A percentile compares a stretch with the other conserved stretches of the same genome.
phyloP scores from a whole-genome alignment of 345 rosid species.

The Lepidium aucheri region DNA sequence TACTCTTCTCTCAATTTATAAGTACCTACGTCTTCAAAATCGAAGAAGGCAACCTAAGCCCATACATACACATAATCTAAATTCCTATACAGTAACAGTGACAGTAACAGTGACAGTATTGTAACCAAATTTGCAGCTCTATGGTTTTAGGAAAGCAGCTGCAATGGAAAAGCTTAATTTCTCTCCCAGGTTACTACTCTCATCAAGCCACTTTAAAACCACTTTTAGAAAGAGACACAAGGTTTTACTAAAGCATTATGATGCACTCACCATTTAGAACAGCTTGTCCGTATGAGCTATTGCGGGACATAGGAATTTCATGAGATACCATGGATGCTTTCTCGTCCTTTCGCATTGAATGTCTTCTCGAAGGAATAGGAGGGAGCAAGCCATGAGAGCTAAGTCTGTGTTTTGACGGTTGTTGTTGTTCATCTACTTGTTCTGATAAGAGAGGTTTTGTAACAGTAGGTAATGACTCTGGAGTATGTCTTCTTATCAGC shows the following conservation, averaged over 20 bases:
- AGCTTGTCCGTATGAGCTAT: slow-evolving; percentile 80
- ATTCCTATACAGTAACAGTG: background rate
- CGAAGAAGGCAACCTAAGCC: background rate
- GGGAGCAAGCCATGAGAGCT: slow-evolving; percentile 48
- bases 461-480: slow-evolving; percentile 41
- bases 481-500: slow-evolving; percentile 58
- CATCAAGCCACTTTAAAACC: background rate
- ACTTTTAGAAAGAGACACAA: background rate
- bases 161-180: background rate
- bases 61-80: background rate
- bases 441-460: slow-evolving; percentile 46
- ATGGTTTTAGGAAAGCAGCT: background rate
- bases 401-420: slow-evolving; percentile 31
- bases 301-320: slow-evolving; percentile 52
- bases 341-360: slow-evolving; percentile 27
- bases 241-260: background rate
- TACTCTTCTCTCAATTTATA: background rate
- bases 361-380: slow-evolving; percentile 37
- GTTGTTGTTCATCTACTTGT: slow-evolving; percentile 28
- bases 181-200: background rate
- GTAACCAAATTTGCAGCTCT: background rate
- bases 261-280: slow-evolving; percentile 60
- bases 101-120: background rate
- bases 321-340: slow-evolving; percentile 44
- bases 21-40: background rate